phyloP scores from a whole-genome alignment of 1,284 basidiomycete species.

The Tremellales sp. region DNA sequence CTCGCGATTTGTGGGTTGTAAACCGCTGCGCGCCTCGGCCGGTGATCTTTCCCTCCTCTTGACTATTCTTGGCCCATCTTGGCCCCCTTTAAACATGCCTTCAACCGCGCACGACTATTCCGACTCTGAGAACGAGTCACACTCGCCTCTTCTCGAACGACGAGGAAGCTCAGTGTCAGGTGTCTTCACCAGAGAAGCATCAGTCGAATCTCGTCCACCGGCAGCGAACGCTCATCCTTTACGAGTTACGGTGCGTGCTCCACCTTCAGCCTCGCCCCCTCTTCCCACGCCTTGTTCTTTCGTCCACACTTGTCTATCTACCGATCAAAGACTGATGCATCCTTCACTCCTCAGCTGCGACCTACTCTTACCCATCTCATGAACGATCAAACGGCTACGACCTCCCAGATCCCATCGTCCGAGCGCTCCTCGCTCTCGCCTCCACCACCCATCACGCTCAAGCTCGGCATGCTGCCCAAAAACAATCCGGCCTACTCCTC shows the following conservation, averaged over 20 bases:
- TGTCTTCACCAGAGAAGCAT: background rate
- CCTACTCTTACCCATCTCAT: constrained; percentile 24
- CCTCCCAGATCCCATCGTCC: constrained; percentile 6
- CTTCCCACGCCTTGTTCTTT: background rate
- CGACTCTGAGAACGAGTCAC: constrained; percentile 24
- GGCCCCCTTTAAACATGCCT: too few species aligned
- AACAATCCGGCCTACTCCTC: constrained; percentile 33
- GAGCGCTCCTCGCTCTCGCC: constrained; percentile 32
- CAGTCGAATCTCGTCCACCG: background rate
- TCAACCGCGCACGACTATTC: constrained; percentile 27
- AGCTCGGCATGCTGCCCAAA: constrained; percentile 24
- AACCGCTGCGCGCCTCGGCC: too few species aligned
- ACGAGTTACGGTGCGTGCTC: constrained; percentile 22
- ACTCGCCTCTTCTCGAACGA: background rate
- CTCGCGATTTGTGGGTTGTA: too few species aligned
- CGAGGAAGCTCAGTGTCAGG: background rate
- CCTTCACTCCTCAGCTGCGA: constrained; percentile 17
- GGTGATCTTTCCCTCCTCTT: too few species aligned
- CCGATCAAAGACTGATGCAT: background rate
- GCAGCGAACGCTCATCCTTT: constrained; percentile 11
- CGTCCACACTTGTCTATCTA: background rate
- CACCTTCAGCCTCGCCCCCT: background rate
- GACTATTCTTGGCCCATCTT: too few species aligned
- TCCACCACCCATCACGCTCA: constrained; percentile 37
- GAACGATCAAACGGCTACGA: constrained; percentile 5